Conservation (phyloP, 2,329 filamentous ascomycete genomes). For the Pseudogymnoascus pannorum region DNA sequence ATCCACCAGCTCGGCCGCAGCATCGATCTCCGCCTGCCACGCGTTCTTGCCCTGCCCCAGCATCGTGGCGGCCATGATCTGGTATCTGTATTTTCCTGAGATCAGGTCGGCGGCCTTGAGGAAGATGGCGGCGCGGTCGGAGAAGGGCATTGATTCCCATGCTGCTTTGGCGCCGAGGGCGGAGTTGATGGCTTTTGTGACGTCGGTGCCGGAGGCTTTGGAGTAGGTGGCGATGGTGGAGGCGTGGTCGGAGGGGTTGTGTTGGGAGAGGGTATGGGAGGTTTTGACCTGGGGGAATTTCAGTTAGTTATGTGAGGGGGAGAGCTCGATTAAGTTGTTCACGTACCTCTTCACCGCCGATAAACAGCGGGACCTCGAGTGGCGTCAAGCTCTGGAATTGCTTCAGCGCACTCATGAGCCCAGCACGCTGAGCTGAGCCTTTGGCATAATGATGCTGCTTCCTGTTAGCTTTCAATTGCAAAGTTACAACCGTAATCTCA, state of each 20-base stretch:
- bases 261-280: conserved; percentile 59
- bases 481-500: not conserved
- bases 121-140: conserved; percentile 87
- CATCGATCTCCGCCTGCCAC: conserved; percentile 98
- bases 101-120: conserved; percentile 92
- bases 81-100: conserved; percentile 87
- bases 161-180: conserved; percentile 78
- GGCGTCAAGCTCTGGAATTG: conserved; percentile 61
- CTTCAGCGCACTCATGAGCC: conserved; percentile 67
- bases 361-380: conserved; percentile 71
- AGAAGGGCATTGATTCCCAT: conserved; percentile 83
- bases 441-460: conserved; percentile 79
- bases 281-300: conserved; percentile 51
- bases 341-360: conserved; percentile 72
- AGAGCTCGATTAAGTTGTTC: not conserved
- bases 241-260: conserved; percentile 76
- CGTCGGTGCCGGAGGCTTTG: conserved; percentile 68
- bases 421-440: conserved; percentile 70
- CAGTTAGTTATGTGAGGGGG: not conserved
- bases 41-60: conserved; percentile 96
- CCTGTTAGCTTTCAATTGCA: conserved; percentile 11
- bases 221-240: conserved; percentile 76
- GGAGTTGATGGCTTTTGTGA: conserved; percentile 71
- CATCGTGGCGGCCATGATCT: conserved; percentile 94
- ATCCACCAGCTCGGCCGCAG: conserved; percentile 85